Conservation (phyloP, 208 protist genomes). For the Wallacemonas sp. region DNA sequence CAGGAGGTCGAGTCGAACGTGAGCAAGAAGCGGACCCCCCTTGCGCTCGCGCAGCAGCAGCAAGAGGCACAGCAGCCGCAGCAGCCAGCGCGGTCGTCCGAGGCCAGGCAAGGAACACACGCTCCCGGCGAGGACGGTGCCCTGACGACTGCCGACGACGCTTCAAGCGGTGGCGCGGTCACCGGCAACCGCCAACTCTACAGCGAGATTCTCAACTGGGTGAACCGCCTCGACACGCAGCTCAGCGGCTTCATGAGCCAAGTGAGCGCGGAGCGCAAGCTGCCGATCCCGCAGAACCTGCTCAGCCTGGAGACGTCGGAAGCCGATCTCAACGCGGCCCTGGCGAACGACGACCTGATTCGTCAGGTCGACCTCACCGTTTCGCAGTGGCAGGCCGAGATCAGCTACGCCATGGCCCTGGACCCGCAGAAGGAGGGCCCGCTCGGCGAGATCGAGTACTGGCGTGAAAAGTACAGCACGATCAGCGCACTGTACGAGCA, state of each 20-base stretch:
- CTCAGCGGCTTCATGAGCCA: conserved; percentile 87
- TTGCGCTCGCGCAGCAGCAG: conserved; percentile 16
- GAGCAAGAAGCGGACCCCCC: conserved; percentile 28
- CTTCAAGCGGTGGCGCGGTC: neutral
- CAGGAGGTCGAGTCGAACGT: conserved; percentile 56
- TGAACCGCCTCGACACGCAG: conserved; percentile 87
- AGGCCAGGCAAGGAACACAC: neutral
- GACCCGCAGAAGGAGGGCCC: conserved; percentile 93
- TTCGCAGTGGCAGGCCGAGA: conserved; percentile 89
- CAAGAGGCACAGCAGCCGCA: neutral
- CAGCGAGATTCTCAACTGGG: conserved; percentile 82
- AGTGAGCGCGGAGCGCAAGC: conserved; percentile 86
- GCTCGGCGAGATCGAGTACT: conserved; percentile 98
- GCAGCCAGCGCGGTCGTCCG: neutral
- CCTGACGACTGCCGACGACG: neutral
- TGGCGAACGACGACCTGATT: conserved; percentile 87
- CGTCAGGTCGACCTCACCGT: conserved; percentile 88
- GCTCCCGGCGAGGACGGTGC: neutral
- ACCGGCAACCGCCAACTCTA: conserved; percentile 74
- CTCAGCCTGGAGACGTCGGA: conserved; percentile 79
- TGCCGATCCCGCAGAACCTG: conserved; percentile 82
- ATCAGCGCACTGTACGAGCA: conserved; percentile 97
- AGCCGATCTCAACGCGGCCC: conserved; percentile 65
- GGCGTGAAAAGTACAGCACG: conserved; percentile 95
- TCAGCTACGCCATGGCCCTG: conserved; percentile 89